A percentile compares a stretch with the other conserved stretches of the same genome.
These are phyloP conservation scores for Tricholoma matsutake DNA, from an alignment of 768 basidiomycete genomes.

Conservation along the genomic window DNA sequence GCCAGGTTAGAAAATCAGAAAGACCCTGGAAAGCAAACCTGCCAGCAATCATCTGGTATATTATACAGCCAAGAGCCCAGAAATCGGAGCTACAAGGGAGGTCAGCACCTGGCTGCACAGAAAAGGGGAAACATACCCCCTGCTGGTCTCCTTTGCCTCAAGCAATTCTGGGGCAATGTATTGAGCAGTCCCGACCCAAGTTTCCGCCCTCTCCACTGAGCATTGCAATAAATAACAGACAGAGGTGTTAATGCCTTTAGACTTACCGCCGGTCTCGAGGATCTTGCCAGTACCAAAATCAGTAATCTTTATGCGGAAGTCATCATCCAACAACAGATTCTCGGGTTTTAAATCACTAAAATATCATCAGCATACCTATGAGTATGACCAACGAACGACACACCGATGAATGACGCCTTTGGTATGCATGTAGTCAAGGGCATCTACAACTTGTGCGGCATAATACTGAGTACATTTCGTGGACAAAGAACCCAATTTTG, in stretches of 20 bases:
- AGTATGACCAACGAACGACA: constrained; percentile 8
- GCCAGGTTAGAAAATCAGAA: constrained; percentile 93
- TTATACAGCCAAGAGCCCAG: constrained; percentile 93
- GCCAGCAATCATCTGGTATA: constrained; percentile 92
- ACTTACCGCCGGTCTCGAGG: constrained; percentile 53
- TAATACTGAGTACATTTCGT: constrained; percentile 77
- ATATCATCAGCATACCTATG: background rate
- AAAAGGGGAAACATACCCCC: constrained; percentile 48
- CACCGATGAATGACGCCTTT: constrained; percentile 88
- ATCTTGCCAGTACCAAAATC: constrained; percentile 95
- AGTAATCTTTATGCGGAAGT: constrained; percentile 88
- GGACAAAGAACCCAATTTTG: constrained; percentile 83
- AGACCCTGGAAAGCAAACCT: constrained; percentile 88
- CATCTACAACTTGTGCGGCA: constrained; percentile 85
- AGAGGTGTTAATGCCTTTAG: background rate
- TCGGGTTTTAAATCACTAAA: constrained; percentile 76
- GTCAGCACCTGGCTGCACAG: constrained; percentile 9
- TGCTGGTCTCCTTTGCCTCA: constrained; percentile 67
- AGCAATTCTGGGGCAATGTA: constrained; percentile 89
- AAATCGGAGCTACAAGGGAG: constrained; percentile 69
- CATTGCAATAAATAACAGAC: background rate
- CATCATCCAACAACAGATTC: constrained; percentile 86
- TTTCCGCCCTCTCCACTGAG: constrained; percentile 48
- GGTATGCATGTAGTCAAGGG: constrained; percentile 86
- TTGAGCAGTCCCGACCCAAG: constrained; percentile 89